Evolutionary conservation across 1,139 yeast genomes (phyloP), one percentile per base, ranked within the genome.

Genomic region (Kazachstania sp.): DNA sequence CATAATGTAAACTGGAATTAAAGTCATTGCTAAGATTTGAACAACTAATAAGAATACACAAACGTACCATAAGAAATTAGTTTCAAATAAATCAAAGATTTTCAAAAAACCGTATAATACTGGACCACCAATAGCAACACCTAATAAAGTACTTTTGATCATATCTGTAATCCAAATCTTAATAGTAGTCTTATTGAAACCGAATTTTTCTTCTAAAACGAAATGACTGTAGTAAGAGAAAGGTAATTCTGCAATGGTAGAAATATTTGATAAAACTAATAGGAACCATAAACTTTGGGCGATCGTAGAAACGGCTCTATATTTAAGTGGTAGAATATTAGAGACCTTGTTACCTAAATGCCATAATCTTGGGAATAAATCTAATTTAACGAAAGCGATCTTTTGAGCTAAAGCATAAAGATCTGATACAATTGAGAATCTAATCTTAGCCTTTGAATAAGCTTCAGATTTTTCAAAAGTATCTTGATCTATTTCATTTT

Each of bases 201-300:
- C 98, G 60, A 75, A 90, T 66, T 80, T 81, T 65, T 90, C 96
- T 68, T 92, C 98, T 58, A 92, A 73, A 13, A 88, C 92, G 70
- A 92, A 92, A 57, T 84, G 83, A 49, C 77, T 71, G 67, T 88
- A 90, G 65, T 85, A 81, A 12, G 81, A 72, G 37, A 79, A 63
- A 2, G 98, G 98, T 51, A 84, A 64, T 7, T 79, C 72, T 40
- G 78, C 51, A 9, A 85, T 44, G 8, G 80, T 71, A 12, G 81
- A 70, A 38, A 79, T 48, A 30, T 78, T 51, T 41, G 74, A 72
- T 55, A 76, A 65, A 16, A 71, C 71, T 43, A 78, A 70, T 57
- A 81, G 69, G 68, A 85, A 86, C 47, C 79, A 71, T 49, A 86
- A 68, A 26, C 94, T 81, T 54, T 84, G 92, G 34, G 83, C 74